Evolutionary conservation across 208 protist genomes (phyloP).

Genomic region (Lotmaria passim): DNA sequence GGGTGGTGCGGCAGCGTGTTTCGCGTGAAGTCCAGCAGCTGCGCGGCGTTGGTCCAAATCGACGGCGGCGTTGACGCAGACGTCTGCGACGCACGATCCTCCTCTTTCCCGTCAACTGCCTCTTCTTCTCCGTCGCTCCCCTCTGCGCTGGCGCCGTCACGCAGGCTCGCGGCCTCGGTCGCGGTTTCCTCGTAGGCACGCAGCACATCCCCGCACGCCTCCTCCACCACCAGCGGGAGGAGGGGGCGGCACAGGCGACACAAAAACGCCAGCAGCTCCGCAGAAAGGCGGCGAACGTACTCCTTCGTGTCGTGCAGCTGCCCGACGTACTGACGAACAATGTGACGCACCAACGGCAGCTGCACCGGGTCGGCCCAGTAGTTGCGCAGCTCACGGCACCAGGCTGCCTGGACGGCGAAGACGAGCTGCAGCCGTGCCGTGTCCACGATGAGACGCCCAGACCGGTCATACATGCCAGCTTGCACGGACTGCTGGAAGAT

Average conservation of each 20-base stretch:
- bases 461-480: slow-evolving; percentile 74
- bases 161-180: neutral
- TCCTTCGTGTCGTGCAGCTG: slow-evolving; percentile 83
- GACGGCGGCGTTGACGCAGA: slow-evolving; percentile 16
- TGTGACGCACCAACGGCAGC: slow-evolving; percentile 37
- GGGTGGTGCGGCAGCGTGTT: slow-evolving; percentile 54
- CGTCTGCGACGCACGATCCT: neutral
- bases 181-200: slow-evolving; percentile 39
- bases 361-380: slow-evolving; percentile 55
- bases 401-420: slow-evolving; percentile 82
- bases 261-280: slow-evolving; percentile 80
- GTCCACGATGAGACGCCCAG: slow-evolving; percentile 69
- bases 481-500: slow-evolving; percentile 85
- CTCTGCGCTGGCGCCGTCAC: slow-evolving; percentile 9
- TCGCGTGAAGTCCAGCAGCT: slow-evolving; percentile 48
- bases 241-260: slow-evolving; percentile 60
- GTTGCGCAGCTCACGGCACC: slow-evolving; percentile 80
- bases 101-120: slow-evolving; percentile 8
- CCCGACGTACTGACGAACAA: slow-evolving; percentile 69
- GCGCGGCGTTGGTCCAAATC: slow-evolving; percentile 27
- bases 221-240: slow-evolving; percentile 64
- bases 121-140: slow-evolving; percentile 26
- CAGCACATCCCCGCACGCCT: slow-evolving; percentile 53
- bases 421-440: slow-evolving; percentile 79
- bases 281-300: slow-evolving; percentile 84